Conservation (phyloP, 768 basidiomycete species). For the Macrolepiota dolichaula region DNA sequence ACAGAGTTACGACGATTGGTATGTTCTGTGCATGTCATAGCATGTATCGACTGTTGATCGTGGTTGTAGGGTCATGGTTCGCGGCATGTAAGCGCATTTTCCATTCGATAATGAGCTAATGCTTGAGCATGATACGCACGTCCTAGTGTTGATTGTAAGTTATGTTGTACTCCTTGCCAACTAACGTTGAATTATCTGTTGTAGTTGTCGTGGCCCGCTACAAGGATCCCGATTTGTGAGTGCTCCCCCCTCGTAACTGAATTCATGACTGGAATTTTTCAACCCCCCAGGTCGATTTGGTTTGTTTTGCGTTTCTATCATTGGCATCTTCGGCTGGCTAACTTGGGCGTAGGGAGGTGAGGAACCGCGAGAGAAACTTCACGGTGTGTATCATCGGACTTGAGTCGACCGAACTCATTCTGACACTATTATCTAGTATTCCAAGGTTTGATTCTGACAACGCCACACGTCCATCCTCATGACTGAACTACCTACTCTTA, state of each 20-base stretch:
- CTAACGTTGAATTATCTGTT: neutral
- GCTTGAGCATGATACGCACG: neutral
- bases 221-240: constrained; percentile 79
- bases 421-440: constrained; percentile 47
- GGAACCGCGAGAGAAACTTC: constrained; percentile 81
- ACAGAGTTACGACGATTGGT: constrained; percentile 43
- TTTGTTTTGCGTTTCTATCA: constrained; percentile 32
- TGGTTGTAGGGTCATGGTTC: constrained; percentile 55
- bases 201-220: constrained; percentile 71
- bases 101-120: constrained; percentile 1
- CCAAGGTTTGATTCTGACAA: constrained; percentile 48
- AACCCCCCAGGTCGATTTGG: constrained; percentile 78
- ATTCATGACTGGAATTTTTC: neutral
- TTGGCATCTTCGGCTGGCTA: neutral
- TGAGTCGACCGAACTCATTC: neutral
- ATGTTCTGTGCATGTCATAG: constrained; percentile 4
- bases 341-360: constrained; percentile 70
- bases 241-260: constrained; percentile 12
- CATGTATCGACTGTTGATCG: neutral
- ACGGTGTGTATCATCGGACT: constrained; percentile 48
- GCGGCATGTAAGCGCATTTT: constrained; percentile 61
- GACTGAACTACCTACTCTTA: constrained; percentile 22
- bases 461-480: constrained; percentile 8
- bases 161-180: neutral
- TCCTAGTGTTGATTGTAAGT: constrained; percentile 68